Base-by-base conservation (phyloP, 2,329 filamentous ascomycete species). In the Hypocrella siamensis region DNA sequence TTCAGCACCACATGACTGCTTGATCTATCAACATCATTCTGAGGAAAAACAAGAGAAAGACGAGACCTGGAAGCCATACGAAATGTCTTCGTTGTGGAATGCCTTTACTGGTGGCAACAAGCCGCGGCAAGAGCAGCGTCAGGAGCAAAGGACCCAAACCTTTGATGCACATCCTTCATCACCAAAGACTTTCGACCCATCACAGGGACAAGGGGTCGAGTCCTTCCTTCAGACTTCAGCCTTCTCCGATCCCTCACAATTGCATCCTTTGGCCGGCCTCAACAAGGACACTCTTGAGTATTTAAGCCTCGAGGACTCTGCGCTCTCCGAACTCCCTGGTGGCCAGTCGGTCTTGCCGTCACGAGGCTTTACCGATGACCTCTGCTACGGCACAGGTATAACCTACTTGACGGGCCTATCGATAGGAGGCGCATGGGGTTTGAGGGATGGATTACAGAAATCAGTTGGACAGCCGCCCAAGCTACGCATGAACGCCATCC, bases 231-330 rank as follows among this genome's bases (percentile, higher is more conserved):
- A 74, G 48, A 71, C 65, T 46, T 75, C 79, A 36, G 58, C 76
- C 34, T 78, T 90, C 46, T 74, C 85, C 54, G 90, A 98, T 57
- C 83, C 88, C 8, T 75, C 85, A 40, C 70, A 80, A 54, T 68
- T 98, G 46, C 90, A 98, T 56, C 90, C 92, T 28, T 76, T 98
- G 35, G 85, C 90, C 33, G 90, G 90, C 43, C 65, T 98, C 39
- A 85, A 94, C 62, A 77, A 83, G 61, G 83, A 93, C 46, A 82
- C 81, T 1, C 76, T 98, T 47, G 90, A 98, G 56, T 98, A 98
- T 58, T 71, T 98, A 42, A 78, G 79, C 17, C 77, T 98, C 49
- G 90, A 98, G 60, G 92, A 98, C 53, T 82, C 84, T 31, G 73
- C 78, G 18, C 74, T 94, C 36, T 85, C 84, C 39, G 77, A 92